Conservation (phyloP, 2,329 filamentous ascomycete genomes). For the Colletotrichum euphorbiae region DNA sequence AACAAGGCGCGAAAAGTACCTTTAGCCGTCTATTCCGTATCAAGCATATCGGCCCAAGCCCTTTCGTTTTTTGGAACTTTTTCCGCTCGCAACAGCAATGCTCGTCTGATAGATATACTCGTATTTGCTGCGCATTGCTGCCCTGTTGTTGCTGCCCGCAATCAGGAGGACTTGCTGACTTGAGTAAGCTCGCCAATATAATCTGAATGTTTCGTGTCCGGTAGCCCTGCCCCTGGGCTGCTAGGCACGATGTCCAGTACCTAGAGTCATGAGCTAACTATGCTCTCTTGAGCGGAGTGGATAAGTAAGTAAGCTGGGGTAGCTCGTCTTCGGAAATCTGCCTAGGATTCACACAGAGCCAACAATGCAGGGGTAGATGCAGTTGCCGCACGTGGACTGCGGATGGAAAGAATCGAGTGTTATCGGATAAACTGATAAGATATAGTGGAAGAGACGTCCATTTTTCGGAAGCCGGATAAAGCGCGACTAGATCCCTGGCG, state of each 20-base stretch:
- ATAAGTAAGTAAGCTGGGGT: constrained; percentile 21
- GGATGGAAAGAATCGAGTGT: neutral
- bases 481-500: neutral
- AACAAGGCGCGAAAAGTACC: constrained; percentile 2
- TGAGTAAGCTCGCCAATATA: constrained; percentile 14
- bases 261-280: constrained; percentile 20
- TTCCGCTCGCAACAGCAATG: neutral
- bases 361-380: constrained; percentile 6
- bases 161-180: constrained; percentile 1
- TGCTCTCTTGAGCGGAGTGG: constrained; percentile 10
- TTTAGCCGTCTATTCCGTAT: constrained; percentile 1
- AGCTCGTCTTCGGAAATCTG: constrained; percentile 15
- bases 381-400: neutral
- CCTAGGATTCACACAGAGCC: neutral
- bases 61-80: neutral
- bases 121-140: neutral
- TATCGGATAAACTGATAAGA: constrained; percentile 37
- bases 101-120: neutral
- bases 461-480: constrained; percentile 11
- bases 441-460: neutral
- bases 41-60: neutral
- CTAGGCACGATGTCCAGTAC: neutral
- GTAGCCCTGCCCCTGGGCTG: constrained; percentile 11
- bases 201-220: neutral
- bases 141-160: too few species aligned